Evolutionary conservation across 345 rosid species (phyloP), one percentile per base, ranked within the genome.

Genomic region (Syzygium aqueum): DNA sequence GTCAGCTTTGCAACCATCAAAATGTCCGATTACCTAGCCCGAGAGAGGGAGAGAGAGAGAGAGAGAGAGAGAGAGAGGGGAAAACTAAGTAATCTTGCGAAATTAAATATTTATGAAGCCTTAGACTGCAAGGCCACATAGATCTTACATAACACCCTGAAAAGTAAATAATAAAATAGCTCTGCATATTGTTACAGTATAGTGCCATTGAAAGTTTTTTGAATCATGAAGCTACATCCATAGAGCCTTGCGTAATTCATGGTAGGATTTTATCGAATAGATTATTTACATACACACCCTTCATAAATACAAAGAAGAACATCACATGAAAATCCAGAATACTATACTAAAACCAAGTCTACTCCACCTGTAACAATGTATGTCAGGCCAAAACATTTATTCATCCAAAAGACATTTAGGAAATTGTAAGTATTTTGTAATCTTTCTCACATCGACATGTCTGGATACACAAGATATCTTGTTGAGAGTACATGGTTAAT

Each of bases 1-100:
- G 88, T 97, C 99, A 87, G 99, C 99, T 88, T 96, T 96, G 91
- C 98, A 95, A 86, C 99, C 99, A 87, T 95, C 99, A 87, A 96
- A 97, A 89, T 97, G 99, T 90, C 96, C 93, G 87, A 95, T 97
- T 84, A 97, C 99, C 99, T 97, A 92, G 77, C 88, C 86, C 82
- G 51, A 28, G 57, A 65, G 54, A 21, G 67, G 30, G 54, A 40
- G 83, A 27, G 27, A 87, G 14, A 78, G 53, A 5, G 50, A 73
- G 56, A 78, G 56, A 77, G 82, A 67, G 25, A 30, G 51, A 27
- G 51, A 30, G 25, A 7, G 46, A 73, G 25, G 83, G 2, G 80
- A 50, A 16, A 63, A 63, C 33, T 78, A 28, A 25, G 19, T 50
- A 50, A 22, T n/a, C 57, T 63, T 21, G 86, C 15, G 23, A 84